A percentile compares a stretch with the other conserved stretches of the same genome.
phyloP scores from a whole-genome alignment of 1,139 yeast genomes.

The Geotrichum reessii region DNA sequence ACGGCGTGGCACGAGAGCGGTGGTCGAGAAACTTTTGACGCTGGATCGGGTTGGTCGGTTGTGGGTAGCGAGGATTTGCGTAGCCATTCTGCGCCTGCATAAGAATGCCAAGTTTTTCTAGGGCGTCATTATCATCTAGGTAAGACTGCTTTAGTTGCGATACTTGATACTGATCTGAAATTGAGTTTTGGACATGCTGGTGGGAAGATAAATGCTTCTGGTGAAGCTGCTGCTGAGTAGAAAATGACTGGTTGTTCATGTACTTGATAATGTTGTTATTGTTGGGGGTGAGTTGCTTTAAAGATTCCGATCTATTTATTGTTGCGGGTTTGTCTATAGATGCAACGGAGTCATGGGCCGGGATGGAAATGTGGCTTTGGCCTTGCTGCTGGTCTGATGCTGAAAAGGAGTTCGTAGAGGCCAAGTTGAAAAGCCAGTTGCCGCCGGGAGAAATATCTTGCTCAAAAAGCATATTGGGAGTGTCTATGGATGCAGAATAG shows the following conservation, averaged over 20 bases:
- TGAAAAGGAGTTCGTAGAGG: not conserved
- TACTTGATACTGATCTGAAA: not conserved
- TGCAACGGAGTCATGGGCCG: not conserved
- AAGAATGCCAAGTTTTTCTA: not conserved
- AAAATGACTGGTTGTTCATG: not conserved
- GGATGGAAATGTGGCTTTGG: not conserved
- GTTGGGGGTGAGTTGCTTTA: not conserved
- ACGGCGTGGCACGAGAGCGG: not conserved
- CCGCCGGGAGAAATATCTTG: slow-evolving; percentile 5
- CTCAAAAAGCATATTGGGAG: slow-evolving; percentile 5
- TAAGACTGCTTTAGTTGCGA: not conserved
- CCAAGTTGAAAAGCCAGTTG: slow-evolving; percentile 5
- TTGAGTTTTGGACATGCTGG: not conserved
- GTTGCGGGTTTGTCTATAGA: slow-evolving; percentile 1
- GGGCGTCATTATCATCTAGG: not conserved
- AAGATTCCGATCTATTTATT: not conserved
- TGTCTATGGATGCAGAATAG: not conserved
- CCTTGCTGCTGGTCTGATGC: slow-evolving; percentile 6
- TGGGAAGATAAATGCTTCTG: not conserved
- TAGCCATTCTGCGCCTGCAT: not conserved
- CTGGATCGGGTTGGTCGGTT: not conserved
- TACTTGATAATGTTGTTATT: not conserved
- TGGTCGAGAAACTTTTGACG: not conserved
- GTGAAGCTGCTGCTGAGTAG: not conserved
- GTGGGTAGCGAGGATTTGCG: not conserved